Conservation (phyloP, 192 early-diverging fungal genomes). For the Backusella liffmaniae region DNA sequence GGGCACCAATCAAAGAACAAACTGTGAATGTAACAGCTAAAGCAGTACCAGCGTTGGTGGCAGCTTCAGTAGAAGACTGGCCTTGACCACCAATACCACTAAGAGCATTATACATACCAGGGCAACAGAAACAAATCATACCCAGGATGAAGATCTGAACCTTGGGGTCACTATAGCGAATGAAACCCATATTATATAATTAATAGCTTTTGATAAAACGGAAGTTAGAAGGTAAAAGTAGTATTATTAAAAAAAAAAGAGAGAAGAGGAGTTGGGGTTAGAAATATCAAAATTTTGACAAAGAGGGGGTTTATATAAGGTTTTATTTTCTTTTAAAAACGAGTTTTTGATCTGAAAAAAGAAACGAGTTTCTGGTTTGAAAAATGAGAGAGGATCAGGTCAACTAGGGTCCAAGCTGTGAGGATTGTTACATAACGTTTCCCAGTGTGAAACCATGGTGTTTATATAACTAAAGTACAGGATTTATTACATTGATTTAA, state of each 20-base stretch:
- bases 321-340: not conserved
- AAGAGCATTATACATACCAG: constrained; percentile 74
- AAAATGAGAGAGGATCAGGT: constrained; percentile 2
- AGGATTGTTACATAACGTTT: constrained; percentile 5
- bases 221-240: not conserved
- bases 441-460: not conserved
- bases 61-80: constrained; percentile 54
- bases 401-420: not conserved
- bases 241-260: not conserved
- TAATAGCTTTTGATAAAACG: not conserved
- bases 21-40: constrained; percentile 78
- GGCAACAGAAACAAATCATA: constrained; percentile 76
- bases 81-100: constrained; percentile 66
- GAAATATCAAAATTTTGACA: not conserved
- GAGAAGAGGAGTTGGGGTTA: too few relatives aligned
- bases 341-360: not conserved
- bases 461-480: not conserved
- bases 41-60: constrained; percentile 75
- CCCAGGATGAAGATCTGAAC: constrained; percentile 64
- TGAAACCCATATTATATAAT: constrained; percentile 24
- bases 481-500: not conserved
- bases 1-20: constrained; percentile 73
- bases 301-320: not conserved
- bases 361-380: not conserved
- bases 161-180: constrained; percentile 51